phyloP scores from a whole-genome alignment of 768 basidiomycete genomes.

The Agaricus subrufescens region DNA sequence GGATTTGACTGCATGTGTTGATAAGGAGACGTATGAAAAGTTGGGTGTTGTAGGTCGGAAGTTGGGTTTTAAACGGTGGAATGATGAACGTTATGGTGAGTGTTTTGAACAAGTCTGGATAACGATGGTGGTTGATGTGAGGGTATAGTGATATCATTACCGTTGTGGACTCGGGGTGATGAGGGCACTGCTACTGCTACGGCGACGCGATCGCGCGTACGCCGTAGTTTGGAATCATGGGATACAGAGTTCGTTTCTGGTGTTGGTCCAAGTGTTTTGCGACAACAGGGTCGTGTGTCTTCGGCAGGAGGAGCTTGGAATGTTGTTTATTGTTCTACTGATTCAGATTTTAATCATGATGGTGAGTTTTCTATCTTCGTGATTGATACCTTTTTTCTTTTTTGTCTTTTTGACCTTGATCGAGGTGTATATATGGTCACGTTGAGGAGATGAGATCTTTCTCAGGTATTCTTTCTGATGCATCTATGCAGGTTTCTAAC shows the following conservation, averaged over 20 bases:
- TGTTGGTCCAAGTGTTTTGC: neutral
- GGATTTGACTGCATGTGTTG: conserved; percentile 50
- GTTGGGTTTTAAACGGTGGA: conserved; percentile 40
- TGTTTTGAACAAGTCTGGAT: neutral
- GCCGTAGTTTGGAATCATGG: conserved; percentile 7
- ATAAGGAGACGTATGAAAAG: conserved; percentile 53
- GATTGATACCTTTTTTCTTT: neutral
- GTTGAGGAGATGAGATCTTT: no score
- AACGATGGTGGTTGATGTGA: neutral
- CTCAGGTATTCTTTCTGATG: no score
- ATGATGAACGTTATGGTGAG: conserved; percentile 5
- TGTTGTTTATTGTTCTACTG: conserved; percentile 13
- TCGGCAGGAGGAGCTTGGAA: conserved; percentile 11
- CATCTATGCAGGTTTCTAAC: no score
- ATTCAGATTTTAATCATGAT: neutral
- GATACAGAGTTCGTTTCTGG: neutral
- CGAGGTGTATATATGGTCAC: no score
- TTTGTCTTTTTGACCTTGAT: neutral
- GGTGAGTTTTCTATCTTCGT: neutral
- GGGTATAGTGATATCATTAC: conserved; percentile 4
- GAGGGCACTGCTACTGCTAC: neutral
- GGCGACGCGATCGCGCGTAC: neutral
- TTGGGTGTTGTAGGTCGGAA: conserved; percentile 56
- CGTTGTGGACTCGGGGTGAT: neutral
- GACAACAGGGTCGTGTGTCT: conserved; percentile 4